Conservation (phyloP, 192 early-diverging fungal genomes). For the Coemansia sp. region DNA sequence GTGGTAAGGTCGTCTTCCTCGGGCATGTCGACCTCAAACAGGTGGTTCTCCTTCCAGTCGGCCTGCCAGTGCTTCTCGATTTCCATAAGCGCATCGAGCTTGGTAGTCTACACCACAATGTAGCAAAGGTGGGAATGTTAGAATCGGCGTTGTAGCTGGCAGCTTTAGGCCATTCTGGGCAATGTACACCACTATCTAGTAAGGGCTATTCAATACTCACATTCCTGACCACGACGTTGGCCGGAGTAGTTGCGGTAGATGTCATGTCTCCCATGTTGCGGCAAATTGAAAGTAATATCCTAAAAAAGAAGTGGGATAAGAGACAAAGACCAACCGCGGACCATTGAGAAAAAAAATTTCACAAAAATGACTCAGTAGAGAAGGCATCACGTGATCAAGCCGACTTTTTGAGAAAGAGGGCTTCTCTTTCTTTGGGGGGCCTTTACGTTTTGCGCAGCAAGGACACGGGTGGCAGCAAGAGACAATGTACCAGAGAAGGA, state of each 20-base stretch:
- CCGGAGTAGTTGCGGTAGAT: background rate
- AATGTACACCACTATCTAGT: background rate
- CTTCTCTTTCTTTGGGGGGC: background rate
- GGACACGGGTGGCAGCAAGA: background rate
- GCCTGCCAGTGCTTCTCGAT: conserved; percentile 76
- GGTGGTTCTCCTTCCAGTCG: conserved; percentile 72
- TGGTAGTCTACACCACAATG: conserved; percentile 55
- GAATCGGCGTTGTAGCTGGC: background rate
- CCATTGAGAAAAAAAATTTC: background rate
- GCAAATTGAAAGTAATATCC: background rate
- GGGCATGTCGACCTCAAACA: conserved; percentile 89
- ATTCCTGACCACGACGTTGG: background rate
- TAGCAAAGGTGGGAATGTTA: background rate
- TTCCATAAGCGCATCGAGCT: conserved; percentile 73
- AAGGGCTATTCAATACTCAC: background rate
- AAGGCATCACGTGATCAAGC: background rate
- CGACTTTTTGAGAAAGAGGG: background rate
- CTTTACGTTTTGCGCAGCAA: background rate
- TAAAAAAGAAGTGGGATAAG: background rate
- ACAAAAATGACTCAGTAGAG: background rate
- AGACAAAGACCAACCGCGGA: background rate
- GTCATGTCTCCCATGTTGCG: background rate
- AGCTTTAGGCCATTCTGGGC: background rate
- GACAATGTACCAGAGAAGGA: background rate
- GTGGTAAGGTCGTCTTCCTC: conserved; percentile 56